phyloP scores from a whole-genome alignment of 345 rosid genomes.

The Rhizophora mangle region DNA sequence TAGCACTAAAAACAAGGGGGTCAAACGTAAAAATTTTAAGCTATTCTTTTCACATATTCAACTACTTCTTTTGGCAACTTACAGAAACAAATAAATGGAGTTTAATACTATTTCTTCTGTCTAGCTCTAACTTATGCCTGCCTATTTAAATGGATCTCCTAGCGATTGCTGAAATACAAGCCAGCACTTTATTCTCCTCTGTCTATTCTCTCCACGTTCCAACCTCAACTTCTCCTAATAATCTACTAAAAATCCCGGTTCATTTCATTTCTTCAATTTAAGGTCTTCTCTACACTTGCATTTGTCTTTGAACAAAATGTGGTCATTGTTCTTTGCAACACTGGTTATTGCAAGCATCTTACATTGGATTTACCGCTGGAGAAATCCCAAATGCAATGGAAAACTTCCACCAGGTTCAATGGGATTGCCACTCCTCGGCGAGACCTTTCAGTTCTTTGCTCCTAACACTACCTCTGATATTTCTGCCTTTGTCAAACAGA shows the following conservation, averaged over 20 bases:
- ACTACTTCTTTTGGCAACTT: constrained; percentile 30
- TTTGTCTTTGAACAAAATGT: constrained; percentile 38
- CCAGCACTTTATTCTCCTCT: constrained; percentile 50
- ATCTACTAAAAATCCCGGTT: constrained; percentile 16
- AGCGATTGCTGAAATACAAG: constrained; percentile 37
- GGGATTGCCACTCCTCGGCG: constrained; percentile 87
- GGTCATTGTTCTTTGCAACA: constrained; percentile 47
- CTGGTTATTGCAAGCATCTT: constrained; percentile 45
- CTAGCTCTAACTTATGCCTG: constrained; percentile 25
- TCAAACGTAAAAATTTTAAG: constrained; percentile 26
- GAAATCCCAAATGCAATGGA: constrained; percentile 77
- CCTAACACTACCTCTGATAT: constrained; percentile 62
- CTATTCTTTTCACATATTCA: constrained; percentile 27
- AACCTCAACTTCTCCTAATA: constrained; percentile 23
- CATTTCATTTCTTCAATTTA: constrained; percentile 16
- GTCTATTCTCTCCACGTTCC: constrained; percentile 46
- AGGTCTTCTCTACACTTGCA: constrained; percentile 8
- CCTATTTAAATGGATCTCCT: constrained; percentile 51
- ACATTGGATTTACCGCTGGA: constrained; percentile 64
- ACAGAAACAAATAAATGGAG: constrained; percentile 16
- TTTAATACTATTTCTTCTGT: constrained; percentile 7
- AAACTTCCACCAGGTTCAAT: constrained; percentile 94
- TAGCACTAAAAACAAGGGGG: constrained; percentile 16
- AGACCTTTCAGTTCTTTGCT: constrained; percentile 70
- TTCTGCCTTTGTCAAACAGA: constrained; percentile 60